A percentile compares a stretch with the other conserved stretches of the same genome.
Conservation (phyloP, 176 grass and related monocot genomes). For the Melocanna baccifera region DNA sequence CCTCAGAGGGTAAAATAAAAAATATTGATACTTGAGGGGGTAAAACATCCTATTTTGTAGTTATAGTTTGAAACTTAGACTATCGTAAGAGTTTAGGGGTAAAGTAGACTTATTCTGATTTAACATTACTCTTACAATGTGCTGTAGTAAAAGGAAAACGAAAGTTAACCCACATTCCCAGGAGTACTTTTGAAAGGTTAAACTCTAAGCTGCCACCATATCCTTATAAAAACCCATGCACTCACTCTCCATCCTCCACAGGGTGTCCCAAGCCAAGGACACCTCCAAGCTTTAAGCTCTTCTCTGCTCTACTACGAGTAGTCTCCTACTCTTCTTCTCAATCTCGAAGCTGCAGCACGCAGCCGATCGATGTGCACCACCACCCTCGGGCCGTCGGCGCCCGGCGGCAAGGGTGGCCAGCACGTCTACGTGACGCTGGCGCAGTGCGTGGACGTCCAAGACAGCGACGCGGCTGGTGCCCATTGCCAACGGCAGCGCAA, state of each 20-base stretch:
- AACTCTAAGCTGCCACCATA: not conserved
- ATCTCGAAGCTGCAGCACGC: not conserved
- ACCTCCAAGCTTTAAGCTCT: constrained; percentile 10
- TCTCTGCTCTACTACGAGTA: constrained; percentile 11
- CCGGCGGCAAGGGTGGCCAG: constrained; percentile 11
- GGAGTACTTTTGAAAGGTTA: not conserved
- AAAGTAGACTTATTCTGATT: too few species aligned
- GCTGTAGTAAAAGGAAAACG: too few species aligned
- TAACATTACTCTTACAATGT: too few species aligned
- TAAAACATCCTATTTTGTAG: too few species aligned
- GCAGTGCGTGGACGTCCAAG: not conserved
- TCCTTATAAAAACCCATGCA: constrained; percentile 50
- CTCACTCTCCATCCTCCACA: constrained; percentile 23
- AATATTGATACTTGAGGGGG: too few species aligned
- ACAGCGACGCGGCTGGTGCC: not conserved
- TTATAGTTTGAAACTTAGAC: too few species aligned
- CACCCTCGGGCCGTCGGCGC: constrained; percentile 18
- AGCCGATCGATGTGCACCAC: constrained; percentile 53
- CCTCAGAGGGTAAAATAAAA: too few species aligned
- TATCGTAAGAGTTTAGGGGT: too few species aligned
- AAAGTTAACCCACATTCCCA: too few species aligned
- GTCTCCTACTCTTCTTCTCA: constrained; percentile 10
- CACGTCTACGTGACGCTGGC: constrained; percentile 50
- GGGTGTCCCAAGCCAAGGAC: constrained; percentile 35
- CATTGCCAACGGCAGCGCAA: not conserved